phyloP scores from a whole-genome alignment of 2,329 filamentous ascomycete species.

The Fusarium globosum region DNA sequence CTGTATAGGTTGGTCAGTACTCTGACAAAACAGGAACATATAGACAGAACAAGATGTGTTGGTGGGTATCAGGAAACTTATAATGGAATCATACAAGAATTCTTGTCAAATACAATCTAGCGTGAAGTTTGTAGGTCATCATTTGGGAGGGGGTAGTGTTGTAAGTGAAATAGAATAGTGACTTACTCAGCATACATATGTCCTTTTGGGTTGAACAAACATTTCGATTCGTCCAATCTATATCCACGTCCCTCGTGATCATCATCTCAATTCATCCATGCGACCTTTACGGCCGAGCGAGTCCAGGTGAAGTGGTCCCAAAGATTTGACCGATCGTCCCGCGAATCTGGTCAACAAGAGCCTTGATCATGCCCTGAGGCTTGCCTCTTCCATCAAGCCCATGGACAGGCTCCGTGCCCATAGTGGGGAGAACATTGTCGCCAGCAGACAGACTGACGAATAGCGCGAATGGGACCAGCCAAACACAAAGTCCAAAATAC shows the following conservation, averaged over 20 bases:
- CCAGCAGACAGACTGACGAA: conserved; percentile 95
- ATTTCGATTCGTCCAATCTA: not conserved
- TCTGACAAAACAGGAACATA: not conserved
- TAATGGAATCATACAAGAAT: conserved; percentile 50
- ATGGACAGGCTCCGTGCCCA: conserved; percentile 73
- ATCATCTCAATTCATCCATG: not conserved
- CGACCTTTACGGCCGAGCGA: conserved; percentile 39
- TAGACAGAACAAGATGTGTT: not conserved
- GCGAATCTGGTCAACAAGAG: conserved; percentile 68
- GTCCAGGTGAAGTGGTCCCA: conserved; percentile 43
- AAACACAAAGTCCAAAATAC: conserved; percentile 96
- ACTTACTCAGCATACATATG: conserved; percentile 10
- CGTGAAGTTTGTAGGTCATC: conserved; percentile 56
- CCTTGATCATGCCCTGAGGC: conserved; percentile 74
- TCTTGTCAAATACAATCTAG: conserved; percentile 62
- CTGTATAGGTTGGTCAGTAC: conserved; percentile 18
- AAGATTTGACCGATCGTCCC: conserved; percentile 62
- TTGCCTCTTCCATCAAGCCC: conserved; percentile 60
- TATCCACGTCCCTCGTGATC: not conserved
- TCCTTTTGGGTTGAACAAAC: not conserved
- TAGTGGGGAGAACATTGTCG: conserved; percentile 93
- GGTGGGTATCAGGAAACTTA: conserved; percentile 48
- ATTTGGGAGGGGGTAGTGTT: conserved; percentile 28
- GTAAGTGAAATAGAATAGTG: not conserved
- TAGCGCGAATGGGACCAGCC: conserved; percentile 93